Base-by-base conservation (phyloP, 1,139 yeast genomes). In the Sugiyamaella neomexicana region DNA sequence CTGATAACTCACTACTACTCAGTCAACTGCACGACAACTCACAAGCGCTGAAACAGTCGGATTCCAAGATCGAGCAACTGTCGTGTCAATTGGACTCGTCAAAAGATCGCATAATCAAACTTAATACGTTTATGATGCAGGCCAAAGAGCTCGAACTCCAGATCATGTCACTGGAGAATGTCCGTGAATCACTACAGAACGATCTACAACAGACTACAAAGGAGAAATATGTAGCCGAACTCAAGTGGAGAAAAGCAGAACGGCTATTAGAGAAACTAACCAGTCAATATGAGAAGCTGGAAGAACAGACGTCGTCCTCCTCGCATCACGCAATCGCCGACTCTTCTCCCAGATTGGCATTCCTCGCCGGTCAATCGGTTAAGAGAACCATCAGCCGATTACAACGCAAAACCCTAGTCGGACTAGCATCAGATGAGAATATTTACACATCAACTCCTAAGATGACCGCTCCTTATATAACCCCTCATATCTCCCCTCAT, bases 191-290 rank as follows among this genome's bases (percentile, higher is more conserved):
- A 5, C 53, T 65, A 13, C 60, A 54, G 7, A 53, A 54, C 20
- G 66, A 65, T 41, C 55, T 61, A 7, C 49, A 54, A n/a, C 37
- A 48, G 10, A 56, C 58, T 13, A 39, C 47, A 17, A 50, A 55
- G 25, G 65, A 62, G 17, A 60, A 58, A 40, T 49, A 50, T n/a
- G 53, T 52, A 10, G 65, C 63, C 5, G 65, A 62, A 47, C 43
- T 55, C 8, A 49, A 60, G 32, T 61, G 65, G 63, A 53, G 60
- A 23, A 58, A 57, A 37, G 57, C 67, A 2, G 66, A 65, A 45
- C 53, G 61, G 25, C 51, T 58, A 23, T 55, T 64, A 5, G 65
- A 62, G 42, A 58, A 59, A 37, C 59, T 65, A 27, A 55, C 63
- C 6, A 34, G 40, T 15, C 67, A 65, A 42, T 65, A 63, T 42